Percentiles rank a stretch among this genome's conserved stretches.
Conservation (phyloP, 768 basidiomycete species). For the Auricularia auricula-judae region DNA sequence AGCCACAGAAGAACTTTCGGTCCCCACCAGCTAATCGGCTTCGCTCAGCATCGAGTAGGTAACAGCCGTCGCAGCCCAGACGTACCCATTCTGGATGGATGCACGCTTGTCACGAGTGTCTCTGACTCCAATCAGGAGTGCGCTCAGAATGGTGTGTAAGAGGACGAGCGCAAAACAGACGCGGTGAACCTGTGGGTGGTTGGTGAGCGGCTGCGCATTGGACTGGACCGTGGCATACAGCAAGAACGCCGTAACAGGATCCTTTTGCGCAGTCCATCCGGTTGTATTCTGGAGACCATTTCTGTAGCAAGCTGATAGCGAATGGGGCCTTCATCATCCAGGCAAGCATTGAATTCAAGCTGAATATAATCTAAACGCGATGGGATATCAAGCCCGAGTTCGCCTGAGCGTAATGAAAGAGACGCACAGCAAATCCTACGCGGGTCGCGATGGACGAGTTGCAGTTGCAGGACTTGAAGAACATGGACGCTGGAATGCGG, state of each 20-base stretch:
- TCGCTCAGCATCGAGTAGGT: not conserved
- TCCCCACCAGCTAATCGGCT: constrained; percentile 81
- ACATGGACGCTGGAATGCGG: constrained; percentile 68
- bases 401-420: not conserved
- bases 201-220: constrained; percentile 1
- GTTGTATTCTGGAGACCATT: constrained; percentile 92
- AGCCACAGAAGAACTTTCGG: constrained; percentile 90
- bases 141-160: constrained; percentile 75
- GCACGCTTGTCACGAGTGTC: constrained; percentile 90
- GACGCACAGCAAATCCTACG: constrained; percentile 81
- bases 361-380: constrained; percentile 73
- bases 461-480: constrained; percentile 98
- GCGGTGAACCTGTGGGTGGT: constrained; percentile 61
- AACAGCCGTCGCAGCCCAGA: not conserved
- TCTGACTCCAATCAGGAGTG: constrained; percentile 72
- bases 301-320: constrained; percentile 77
- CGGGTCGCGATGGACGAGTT: constrained; percentile 97
- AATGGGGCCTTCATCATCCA: constrained; percentile 93
- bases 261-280: constrained; percentile 94
- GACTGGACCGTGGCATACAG: constrained; percentile 41
- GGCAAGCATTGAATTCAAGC: constrained; percentile 87
- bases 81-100: constrained; percentile 92
- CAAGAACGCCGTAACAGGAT: constrained; percentile 93
- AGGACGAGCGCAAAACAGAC: constrained; percentile 91
- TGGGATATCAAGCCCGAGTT: not conserved